These are phyloP conservation scores for Streptanthus diversifolius DNA, from an alignment of 345 rosid species.

Conservation along the genomic window DNA sequence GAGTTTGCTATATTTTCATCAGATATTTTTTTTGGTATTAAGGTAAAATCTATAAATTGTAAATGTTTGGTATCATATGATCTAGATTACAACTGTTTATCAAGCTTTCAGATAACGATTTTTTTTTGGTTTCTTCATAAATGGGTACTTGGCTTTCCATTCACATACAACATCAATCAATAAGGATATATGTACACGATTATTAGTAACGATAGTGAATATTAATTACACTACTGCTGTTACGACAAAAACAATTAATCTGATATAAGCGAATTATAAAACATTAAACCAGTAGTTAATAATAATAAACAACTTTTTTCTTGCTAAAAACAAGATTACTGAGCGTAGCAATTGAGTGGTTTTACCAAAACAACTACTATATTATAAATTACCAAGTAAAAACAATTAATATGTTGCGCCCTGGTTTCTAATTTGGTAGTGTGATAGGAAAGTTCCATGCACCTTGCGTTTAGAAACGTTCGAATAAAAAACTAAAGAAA, in stretches of 20 bases:
- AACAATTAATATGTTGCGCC: no score
- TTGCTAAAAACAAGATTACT: neutral
- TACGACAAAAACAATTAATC: neutral
- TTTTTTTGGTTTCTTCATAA: neutral
- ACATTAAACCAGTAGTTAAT: neutral
- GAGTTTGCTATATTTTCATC: neutral
- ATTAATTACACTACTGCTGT: neutral
- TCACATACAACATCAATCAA: neutral
- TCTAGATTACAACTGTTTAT: neutral
- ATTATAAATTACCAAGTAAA: neutral
- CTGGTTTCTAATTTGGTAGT: neutral
- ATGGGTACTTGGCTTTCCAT: slow-evolving; percentile 15
- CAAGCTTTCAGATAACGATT: neutral
- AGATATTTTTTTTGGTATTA: neutral
- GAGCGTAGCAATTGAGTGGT: neutral
- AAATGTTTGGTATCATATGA: no score
- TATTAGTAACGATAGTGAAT: slow-evolving; percentile 8
- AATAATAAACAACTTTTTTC: neutral
- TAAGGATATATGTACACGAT: no score
- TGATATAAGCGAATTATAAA: neutral
- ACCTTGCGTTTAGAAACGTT: neutral
- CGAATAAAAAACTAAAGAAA: neutral
- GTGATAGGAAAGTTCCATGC: neutral
- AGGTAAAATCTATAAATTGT: no score
- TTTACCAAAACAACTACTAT: neutral